phyloP scores from a whole-genome alignment of 2,329 filamentous ascomycete genomes.

The Fusarium sp. region DNA sequence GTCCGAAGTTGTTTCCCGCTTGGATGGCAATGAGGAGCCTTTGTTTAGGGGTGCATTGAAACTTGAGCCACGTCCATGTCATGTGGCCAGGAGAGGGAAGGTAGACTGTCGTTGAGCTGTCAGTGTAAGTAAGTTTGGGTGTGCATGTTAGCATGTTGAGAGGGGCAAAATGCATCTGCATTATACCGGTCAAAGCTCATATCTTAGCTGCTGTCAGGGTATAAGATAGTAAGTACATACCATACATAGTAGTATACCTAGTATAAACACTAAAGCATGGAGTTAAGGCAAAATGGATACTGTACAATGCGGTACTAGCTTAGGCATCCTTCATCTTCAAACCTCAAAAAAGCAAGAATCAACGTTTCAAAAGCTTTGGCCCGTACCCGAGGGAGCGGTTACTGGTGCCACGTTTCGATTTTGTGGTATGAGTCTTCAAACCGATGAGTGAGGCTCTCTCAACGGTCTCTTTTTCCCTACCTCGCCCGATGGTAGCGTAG shows the following conservation, averaged over 20 bases:
- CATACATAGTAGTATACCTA: too few relatives aligned
- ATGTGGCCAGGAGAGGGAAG: constrained; percentile 17
- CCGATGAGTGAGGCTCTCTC: constrained; percentile 33
- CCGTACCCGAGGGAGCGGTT: constrained; percentile 33
- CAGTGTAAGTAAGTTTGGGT: background rate
- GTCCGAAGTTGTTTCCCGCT: constrained; percentile 15
- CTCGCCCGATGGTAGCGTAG: constrained; percentile 28
- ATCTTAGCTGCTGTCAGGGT: background rate
- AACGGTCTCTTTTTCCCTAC: constrained; percentile 16
- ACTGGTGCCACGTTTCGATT: constrained; percentile 39
- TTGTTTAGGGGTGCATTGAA: constrained; percentile 10
- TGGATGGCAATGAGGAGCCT: background rate
- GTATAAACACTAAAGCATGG: too few relatives aligned
- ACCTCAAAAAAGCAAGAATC: constrained; percentile 8
- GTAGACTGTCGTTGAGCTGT: constrained; percentile 14
- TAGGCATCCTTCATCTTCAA: constrained; percentile 5
- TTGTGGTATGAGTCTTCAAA: constrained; percentile 21
- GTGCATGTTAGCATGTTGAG: constrained; percentile 5
- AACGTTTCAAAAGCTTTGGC: constrained; percentile 11
- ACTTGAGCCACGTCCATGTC: constrained; percentile 3
- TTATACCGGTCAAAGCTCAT: background rate
- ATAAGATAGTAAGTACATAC: too few relatives aligned
- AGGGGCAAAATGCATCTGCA: constrained; percentile 8
- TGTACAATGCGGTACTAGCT: background rate
- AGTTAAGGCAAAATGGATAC: constrained; percentile 1